phyloP scores from a whole-genome alignment of 2,329 filamentous ascomycete species.

The Penicillium sp. region DNA sequence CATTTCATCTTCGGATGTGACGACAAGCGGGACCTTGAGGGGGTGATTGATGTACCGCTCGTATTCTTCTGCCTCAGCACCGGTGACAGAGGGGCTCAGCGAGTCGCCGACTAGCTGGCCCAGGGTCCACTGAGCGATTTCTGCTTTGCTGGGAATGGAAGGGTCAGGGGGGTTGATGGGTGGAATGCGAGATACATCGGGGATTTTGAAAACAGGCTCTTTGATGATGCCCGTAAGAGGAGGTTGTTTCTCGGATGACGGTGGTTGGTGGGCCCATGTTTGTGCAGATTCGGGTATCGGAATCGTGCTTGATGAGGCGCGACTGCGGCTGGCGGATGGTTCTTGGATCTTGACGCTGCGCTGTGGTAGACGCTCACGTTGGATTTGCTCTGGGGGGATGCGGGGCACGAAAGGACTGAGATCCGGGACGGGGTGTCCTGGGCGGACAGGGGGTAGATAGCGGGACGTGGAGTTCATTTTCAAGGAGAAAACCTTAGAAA shows the following conservation, averaged over 20 bases:
- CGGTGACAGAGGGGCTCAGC: conserved; percentile 76
- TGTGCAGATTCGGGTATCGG: conserved; percentile 23
- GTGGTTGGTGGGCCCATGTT: conserved; percentile 35
- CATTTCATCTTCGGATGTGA: conserved; percentile 45
- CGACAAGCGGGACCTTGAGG: conserved; percentile 73
- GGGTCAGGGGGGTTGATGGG: conserved; percentile 45
- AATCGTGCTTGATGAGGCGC: conserved; percentile 34
- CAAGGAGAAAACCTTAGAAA: conserved; percentile 88
- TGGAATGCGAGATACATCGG: conserved; percentile 22
- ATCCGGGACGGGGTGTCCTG: conserved; percentile 67
- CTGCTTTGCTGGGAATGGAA: conserved; percentile 73
- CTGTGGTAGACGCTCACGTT: conserved; percentile 55
- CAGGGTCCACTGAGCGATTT: conserved; percentile 79
- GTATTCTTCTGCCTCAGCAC: conserved; percentile 80
- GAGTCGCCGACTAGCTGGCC: conserved; percentile 82
- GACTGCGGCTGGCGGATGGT: conserved; percentile 51
- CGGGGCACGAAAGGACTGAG: conserved; percentile 85
- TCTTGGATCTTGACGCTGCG: conserved; percentile 68
- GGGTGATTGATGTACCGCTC: conserved; percentile 85
- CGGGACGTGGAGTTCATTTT: conserved; percentile 87
- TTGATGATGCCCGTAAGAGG: conserved; percentile 59
- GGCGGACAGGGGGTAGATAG: conserved; percentile 71
- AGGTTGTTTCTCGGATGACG: conserved; percentile 34
- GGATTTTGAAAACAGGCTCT: conserved; percentile 40
- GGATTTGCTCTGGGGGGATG: conserved; percentile 55